Evolutionary conservation across 1,284 basidiomycete genomes (phyloP), one percentile per base, ranked within the genome.

Genomic region (Cryptococcus sp.): DNA sequence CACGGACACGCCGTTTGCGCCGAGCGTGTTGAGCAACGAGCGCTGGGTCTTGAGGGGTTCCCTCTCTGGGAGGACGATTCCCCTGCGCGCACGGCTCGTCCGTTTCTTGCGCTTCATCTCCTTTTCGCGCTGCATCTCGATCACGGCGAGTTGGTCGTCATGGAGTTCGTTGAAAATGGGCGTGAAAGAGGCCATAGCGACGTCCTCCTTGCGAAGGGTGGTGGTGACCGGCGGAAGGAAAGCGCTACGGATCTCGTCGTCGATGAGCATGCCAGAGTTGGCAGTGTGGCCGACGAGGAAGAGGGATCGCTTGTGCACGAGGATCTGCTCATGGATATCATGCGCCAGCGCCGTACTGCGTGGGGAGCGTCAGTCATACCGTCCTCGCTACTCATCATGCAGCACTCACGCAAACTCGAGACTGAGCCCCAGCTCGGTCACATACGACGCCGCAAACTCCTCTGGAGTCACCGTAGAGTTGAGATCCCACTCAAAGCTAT

Each of bases 401-500:
- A 11, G 23, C 4, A 78, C 87, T 71, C 72, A 91, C 91, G 83
- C 87, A 81, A 96, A 97, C 77, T 99, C 95, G 40, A 93, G 91
- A 36, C 84, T 83, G 18, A 98, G 79, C 1, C 96, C 96, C 16
- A 99, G 80, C 68, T 99, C 96, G 23, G 83, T 84, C 2, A 87
- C 82, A 74, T 96, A 97, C 0, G 87, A 81, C 63, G 89, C 87
- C 8, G 95, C 92, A 76, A 98, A 98, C 51, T 87, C 85, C 76
- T 99, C 96, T 0, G 95, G 92, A 1, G 88, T 87, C 1, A 89
- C 86, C 48, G 82, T 80, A 37, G 83, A 80, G 68, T 87, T 87
- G 46, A 98, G 79, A 76, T 98, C 95, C 96, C 96, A 99, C 74
- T 99, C 96, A 71, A 99, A 96, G 70, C 94, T 90, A 78, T 99